A percentile compares a stretch with the other conserved stretches of the same genome.
These are phyloP conservation scores for Wickerhamomyces pijperi DNA, from an alignment of 805 yeast genomes.

Conservation along the genomic window DNA sequence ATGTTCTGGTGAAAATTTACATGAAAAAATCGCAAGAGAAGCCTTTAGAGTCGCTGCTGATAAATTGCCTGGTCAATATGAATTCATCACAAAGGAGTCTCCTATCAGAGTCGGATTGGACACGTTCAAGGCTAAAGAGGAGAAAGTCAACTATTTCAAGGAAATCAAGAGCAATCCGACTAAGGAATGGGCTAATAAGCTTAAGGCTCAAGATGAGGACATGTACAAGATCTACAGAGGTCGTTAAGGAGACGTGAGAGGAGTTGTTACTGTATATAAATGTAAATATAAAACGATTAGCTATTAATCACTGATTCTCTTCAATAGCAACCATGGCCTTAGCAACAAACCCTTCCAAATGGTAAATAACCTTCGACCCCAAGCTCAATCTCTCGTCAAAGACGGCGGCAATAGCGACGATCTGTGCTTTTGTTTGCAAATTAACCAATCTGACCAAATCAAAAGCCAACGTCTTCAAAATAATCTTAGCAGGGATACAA, in stretches of 20 bases:
- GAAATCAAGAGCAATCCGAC: slow-evolving; percentile 50
- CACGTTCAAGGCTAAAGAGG: slow-evolving; percentile 33
- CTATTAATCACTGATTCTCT: slow-evolving; percentile 9
- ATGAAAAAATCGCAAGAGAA: slow-evolving; percentile 83
- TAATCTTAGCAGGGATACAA: slow-evolving; percentile 83
- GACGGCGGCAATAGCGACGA: slow-evolving; percentile 50
- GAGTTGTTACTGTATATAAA: not conserved
- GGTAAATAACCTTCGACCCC: slow-evolving; percentile 87
- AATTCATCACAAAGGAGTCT: slow-evolving; percentile 58
- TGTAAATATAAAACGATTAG: too few relatives aligned
- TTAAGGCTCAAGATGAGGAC: slow-evolving; percentile 32
- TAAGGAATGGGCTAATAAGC: slow-evolving; percentile 45
- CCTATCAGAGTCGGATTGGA: slow-evolving; percentile 65
- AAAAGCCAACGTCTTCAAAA: slow-evolving; percentile 52
- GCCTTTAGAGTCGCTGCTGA: slow-evolving; percentile 84
- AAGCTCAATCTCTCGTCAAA: slow-evolving; percentile 80
- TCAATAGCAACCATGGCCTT: slow-evolving; percentile 73
- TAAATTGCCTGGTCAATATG: slow-evolving; percentile 87
- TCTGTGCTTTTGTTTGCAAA: slow-evolving; percentile 24
- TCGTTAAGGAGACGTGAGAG: slow-evolving; percentile 25
- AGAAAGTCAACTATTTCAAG: slow-evolving; percentile 40
- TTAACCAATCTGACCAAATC: slow-evolving; percentile 27
- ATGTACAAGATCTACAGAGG: slow-evolving; percentile 53
- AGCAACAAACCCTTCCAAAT: slow-evolving; percentile 89
- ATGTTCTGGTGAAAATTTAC: slow-evolving; percentile 62